These are phyloP conservation scores for Pseudogymnoascus sp. DNA, from an alignment of 2,329 filamentous ascomycete genomes.

Conservation along the genomic window DNA sequence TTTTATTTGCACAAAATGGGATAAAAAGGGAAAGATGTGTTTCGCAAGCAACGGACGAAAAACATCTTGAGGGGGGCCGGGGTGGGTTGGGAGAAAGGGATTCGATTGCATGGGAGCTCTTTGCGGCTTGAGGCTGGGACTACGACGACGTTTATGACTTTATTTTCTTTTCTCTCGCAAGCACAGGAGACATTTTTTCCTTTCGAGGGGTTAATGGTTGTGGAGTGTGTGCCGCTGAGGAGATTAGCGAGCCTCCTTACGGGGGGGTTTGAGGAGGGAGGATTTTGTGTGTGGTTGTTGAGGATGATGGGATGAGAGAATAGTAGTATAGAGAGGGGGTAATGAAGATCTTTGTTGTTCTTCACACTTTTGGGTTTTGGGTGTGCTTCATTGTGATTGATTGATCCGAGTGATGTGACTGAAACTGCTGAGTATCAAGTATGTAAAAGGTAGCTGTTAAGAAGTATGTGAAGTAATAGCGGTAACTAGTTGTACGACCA, in stretches of 20 bases:
- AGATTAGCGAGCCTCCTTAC: not conserved
- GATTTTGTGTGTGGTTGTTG: not conserved
- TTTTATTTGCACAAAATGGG: not conserved
- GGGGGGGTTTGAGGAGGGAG: not conserved
- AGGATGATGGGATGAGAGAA: not conserved
- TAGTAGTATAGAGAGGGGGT: constrained; percentile 9
- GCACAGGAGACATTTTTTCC: not conserved
- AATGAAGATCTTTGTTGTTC: constrained; percentile 9
- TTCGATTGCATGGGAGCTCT: not conserved
- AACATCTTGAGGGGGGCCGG: not conserved
- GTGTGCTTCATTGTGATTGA: not conserved
- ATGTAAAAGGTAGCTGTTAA: not conserved
- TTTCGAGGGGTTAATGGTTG: not conserved
- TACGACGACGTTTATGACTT: not conserved
- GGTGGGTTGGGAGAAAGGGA: not conserved
- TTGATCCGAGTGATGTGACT: not conserved
- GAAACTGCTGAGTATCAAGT: not conserved
- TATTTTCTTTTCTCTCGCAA: not conserved
- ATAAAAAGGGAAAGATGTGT: not conserved
- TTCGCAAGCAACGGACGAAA: not conserved
- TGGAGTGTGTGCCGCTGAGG: not conserved
- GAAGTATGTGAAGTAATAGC: not conserved
- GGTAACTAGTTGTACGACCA: not conserved
- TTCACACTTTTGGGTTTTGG: constrained; percentile 7
- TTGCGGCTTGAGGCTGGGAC: not conserved